Conservation (phyloP, 2,329 filamentous ascomycete genomes). For the Bimuria novae-zelandiae region DNA sequence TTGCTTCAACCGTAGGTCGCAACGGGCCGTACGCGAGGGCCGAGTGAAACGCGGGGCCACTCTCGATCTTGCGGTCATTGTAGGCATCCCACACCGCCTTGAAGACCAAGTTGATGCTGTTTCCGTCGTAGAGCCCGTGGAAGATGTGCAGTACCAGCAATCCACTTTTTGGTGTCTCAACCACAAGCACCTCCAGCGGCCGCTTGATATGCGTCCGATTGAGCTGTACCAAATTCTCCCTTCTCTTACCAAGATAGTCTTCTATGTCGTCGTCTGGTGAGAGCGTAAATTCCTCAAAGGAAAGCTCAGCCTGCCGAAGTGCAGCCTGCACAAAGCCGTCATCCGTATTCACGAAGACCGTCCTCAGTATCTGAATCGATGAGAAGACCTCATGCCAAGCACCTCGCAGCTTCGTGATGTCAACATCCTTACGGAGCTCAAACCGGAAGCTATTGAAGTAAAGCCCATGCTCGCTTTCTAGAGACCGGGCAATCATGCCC, state of each 20-base stretch:
- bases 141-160: constrained; percentile 72
- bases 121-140: constrained; percentile 86
- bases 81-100: constrained; percentile 62
- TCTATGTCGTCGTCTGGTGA: constrained; percentile 38
- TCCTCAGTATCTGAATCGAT: constrained; percentile 69
- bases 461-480: constrained; percentile 60
- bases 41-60: constrained; percentile 64
- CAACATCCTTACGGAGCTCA: constrained; percentile 52
- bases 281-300: constrained; percentile 22
- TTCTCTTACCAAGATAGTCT: constrained; percentile 42
- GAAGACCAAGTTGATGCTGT: constrained; percentile 72
- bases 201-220: constrained; percentile 56
- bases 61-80: constrained; percentile 24
- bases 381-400: constrained; percentile 64
- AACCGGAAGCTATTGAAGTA: constrained; percentile 83
- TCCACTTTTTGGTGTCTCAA: constrained; percentile 37
- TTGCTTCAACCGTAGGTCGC: constrained; percentile 51
- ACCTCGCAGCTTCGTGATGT: constrained; percentile 54
- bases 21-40: constrained; percentile 73
- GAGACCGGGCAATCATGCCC: constrained; percentile 77
- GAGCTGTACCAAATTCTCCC: constrained; percentile 57
- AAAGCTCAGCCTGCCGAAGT: constrained; percentile 48
- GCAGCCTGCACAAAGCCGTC: constrained; percentile 80
- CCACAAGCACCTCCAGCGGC: constrained; percentile 59
- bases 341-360: constrained; percentile 71